Conservation (phyloP, 352 stramenopile species). For the Hyaloperonospora arabidopsidis region DNA sequence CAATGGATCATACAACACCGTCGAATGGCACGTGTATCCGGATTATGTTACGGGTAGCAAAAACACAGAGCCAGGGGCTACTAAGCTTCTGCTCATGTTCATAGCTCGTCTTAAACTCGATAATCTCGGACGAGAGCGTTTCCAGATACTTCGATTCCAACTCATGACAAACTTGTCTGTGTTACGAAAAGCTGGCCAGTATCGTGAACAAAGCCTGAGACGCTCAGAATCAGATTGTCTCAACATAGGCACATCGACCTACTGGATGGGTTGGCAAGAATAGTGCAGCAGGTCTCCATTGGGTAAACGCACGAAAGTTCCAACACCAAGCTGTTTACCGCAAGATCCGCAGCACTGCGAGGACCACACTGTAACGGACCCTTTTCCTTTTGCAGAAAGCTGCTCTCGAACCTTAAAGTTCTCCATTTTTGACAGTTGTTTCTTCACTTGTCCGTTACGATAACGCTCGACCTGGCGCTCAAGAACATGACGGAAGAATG, state of each 20-base stretch:
- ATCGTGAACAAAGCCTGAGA: too few species aligned
- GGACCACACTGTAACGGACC: constrained; percentile 64
- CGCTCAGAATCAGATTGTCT: too few species aligned
- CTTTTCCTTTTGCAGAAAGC: constrained; percentile 57
- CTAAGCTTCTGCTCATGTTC: too few species aligned
- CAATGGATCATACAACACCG: too few species aligned
- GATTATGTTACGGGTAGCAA: too few species aligned
- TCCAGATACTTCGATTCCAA: too few species aligned
- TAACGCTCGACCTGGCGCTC: constrained; percentile 67
- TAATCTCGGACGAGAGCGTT: too few species aligned
- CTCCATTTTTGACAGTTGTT: constrained; percentile 83
- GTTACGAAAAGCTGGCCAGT: too few species aligned
- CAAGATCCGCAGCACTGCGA: constrained; percentile 68
- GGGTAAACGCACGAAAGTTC: constrained; percentile 64
- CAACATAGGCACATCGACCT: constrained; percentile 1
- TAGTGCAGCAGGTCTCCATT: constrained; percentile 61
- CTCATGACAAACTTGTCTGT: too few species aligned
- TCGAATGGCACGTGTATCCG: too few species aligned
- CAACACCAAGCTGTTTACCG: constrained; percentile 56
- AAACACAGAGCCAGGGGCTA: too few species aligned
- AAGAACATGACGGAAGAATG: constrained; percentile 65
- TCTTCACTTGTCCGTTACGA: constrained; percentile 79
- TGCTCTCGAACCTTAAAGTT: constrained; percentile 74
- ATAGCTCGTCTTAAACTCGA: too few species aligned
- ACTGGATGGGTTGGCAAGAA: constrained; percentile 49